Conservation (phyloP, 352 stramenopile genomes). For the Pelagophyceae sp. region DNA sequence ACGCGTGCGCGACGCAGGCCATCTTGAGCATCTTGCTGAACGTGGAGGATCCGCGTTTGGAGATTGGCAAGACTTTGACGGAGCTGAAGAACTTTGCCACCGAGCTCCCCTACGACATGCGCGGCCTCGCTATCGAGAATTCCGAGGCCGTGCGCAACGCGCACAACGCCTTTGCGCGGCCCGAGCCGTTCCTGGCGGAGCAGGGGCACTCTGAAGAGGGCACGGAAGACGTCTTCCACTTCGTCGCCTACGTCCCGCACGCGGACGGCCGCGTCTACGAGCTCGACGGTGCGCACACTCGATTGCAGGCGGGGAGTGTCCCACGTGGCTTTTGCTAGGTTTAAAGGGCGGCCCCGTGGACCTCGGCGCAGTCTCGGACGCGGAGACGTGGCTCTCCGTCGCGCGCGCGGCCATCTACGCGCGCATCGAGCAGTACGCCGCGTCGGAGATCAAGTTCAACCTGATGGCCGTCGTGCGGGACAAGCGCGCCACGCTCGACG, state of each 20-base stretch:
- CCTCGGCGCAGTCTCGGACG: slow-evolving; percentile 49
- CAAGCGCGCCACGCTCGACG: slow-evolving; percentile 33
- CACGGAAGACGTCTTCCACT: slow-evolving; percentile 90
- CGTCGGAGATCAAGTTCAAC: slow-evolving; percentile 90
- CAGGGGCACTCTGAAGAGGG: slow-evolving; percentile 32
- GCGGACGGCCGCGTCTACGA: slow-evolving; percentile 80
- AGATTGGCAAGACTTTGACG: slow-evolving; percentile 52
- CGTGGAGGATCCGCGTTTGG: slow-evolving; percentile 43
- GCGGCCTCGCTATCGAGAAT: slow-evolving; percentile 47
- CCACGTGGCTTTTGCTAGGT: too few species aligned
- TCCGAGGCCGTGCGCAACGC: slow-evolving; percentile 48
- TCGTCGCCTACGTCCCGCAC: slow-evolving; percentile 82
- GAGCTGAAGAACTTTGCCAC: slow-evolving; percentile 68
- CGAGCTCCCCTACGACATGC: slow-evolving; percentile 52
- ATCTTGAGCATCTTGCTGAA: slow-evolving; percentile 93
- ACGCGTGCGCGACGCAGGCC: slow-evolving; percentile 90
- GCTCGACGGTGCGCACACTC: too few species aligned
- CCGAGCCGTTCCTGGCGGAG: slow-evolving; percentile 50
- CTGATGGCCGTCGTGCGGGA: slow-evolving; percentile 79
- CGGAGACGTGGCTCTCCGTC: slow-evolving; percentile 65
- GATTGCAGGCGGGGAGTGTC: too few species aligned
- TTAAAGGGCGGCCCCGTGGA: slow-evolving; percentile 73
- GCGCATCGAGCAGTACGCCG: slow-evolving; percentile 75
- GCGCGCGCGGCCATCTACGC: slow-evolving; percentile 80
- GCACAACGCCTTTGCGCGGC: slow-evolving; percentile 57